A percentile compares a stretch with the other conserved stretches of the same genome.
Evolutionary conservation across 140 eudicot species (phyloP).

Genomic region (Bidens hawaiensis): DNA sequence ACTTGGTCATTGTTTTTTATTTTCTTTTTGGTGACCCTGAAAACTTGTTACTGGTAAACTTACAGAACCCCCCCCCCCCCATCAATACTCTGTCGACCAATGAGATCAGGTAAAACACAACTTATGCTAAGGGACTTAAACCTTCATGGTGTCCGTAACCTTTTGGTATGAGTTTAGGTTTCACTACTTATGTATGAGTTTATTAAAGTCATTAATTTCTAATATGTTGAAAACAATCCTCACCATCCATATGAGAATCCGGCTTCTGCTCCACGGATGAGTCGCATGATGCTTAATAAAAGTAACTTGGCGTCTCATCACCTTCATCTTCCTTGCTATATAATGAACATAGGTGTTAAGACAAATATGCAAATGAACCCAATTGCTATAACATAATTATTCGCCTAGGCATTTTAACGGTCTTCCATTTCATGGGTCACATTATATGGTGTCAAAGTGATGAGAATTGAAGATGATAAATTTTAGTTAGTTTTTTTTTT

Average conservation of each 20-base stretch:
- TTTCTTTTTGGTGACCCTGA: too few relatives aligned
- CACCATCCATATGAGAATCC: constrained; percentile 97
- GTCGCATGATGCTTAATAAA: constrained; percentile 90
- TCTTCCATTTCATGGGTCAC: constrained; percentile 6
- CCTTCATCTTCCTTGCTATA: constrained; percentile 57
- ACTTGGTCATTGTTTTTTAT: too few relatives aligned
- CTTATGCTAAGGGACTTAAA: too few relatives aligned
- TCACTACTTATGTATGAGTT: background rate
- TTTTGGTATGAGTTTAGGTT: background rate
- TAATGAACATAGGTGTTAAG: background rate
- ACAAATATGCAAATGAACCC: background rate
- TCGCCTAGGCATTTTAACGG: background rate
- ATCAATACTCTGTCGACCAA: too few relatives aligned
- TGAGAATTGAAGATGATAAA: background rate
- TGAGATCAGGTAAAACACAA: too few relatives aligned
- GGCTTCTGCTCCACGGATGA: constrained; percentile 96
- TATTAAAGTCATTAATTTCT: background rate
- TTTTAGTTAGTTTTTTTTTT: background rate
- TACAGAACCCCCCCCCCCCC: too few relatives aligned
- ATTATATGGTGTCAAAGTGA: constrained; percentile 5
- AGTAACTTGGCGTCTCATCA: constrained; percentile 90
- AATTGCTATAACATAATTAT: background rate
- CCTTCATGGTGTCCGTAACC: background rate
- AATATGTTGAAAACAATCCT: background rate
- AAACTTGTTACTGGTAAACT: too few relatives aligned